These are phyloP conservation scores for Phytophthora megakarya DNA, from an alignment of 352 stramenopile genomes.

Conservation along the genomic window DNA sequence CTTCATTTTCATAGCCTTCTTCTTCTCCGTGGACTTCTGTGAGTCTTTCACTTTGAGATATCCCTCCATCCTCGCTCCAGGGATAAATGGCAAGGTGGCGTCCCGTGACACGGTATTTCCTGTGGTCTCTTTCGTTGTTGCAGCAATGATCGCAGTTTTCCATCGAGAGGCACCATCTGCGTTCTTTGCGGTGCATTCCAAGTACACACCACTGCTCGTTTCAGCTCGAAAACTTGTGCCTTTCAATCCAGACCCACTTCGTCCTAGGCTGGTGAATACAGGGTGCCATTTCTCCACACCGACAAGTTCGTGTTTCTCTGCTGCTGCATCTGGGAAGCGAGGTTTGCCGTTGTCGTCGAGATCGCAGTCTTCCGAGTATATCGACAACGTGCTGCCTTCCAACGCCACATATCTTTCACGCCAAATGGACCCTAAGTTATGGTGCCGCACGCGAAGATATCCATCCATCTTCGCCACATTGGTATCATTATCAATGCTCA, in stretches of 20 bases:
- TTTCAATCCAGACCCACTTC: slow-evolving; percentile 20
- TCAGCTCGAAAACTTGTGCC: slow-evolving; percentile 59
- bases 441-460: slow-evolving; percentile 50
- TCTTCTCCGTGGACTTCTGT: slow-evolving; percentile 18
- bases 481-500: neutral
- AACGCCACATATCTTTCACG: slow-evolving; percentile 53
- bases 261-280: slow-evolving; percentile 34
- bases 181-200: slow-evolving; percentile 52
- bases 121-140: slow-evolving; percentile 30
- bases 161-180: slow-evolving; percentile 48
- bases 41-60: slow-evolving; percentile 59
- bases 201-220: slow-evolving; percentile 60
- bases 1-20: slow-evolving; percentile 38
- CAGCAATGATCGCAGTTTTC: slow-evolving; percentile 33
- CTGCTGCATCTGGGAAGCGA: slow-evolving; percentile 12
- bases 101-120: slow-evolving; percentile 42
- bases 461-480: slow-evolving; percentile 25
- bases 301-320: slow-evolving; percentile 64
- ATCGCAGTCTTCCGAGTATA: slow-evolving; percentile 43
- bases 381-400: slow-evolving; percentile 36
- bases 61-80: slow-evolving; percentile 70
- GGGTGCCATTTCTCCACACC: slow-evolving; percentile 55
- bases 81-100: slow-evolving; percentile 56
- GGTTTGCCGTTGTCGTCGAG: slow-evolving; percentile 28
- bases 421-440: slow-evolving; percentile 60